phyloP scores from a whole-genome alignment of 768 basidiomycete genomes.

The Paxillus rubicundulus region DNA sequence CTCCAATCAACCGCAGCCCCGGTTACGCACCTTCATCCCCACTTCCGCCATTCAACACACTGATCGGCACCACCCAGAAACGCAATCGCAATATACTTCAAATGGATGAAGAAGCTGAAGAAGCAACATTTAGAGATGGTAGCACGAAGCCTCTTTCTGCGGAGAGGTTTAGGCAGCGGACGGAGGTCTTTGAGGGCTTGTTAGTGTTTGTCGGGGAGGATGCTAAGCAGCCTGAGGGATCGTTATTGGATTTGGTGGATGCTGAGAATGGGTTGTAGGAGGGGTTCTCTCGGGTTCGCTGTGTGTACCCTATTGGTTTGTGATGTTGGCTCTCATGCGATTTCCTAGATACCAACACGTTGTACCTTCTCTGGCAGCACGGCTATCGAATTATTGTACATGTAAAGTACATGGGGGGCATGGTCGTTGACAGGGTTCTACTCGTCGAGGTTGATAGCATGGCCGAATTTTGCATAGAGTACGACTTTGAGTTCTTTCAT shows the following conservation, averaged over 20 bases:
- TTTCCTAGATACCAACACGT: neutral
- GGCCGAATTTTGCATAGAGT: slow-evolving; percentile 90
- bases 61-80: slow-evolving; percentile 13
- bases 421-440: slow-evolving; percentile 22
- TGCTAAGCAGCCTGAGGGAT: slow-evolving; percentile 65
- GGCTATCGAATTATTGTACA: neutral
- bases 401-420: neutral
- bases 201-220: slow-evolving; percentile 60
- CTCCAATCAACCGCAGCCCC: no score
- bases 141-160: slow-evolving; percentile 36
- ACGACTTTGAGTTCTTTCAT: slow-evolving; percentile 81
- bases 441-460: slow-evolving; percentile 90
- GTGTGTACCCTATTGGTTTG: neutral
- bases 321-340: neutral
- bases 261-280: slow-evolving; percentile 27
- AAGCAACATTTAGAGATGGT: slow-evolving; percentile 25
- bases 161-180: slow-evolving; percentile 59
- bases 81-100: slow-evolving; percentile 20
- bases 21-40: no score
- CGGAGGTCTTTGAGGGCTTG: slow-evolving; percentile 65
- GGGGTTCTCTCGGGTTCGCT: neutral
- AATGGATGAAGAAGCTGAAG: slow-evolving; percentile 31
- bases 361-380: neutral
- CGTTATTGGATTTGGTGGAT: slow-evolving; percentile 63
- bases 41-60: neutral